These are phyloP conservation scores for Coniella lustricola DNA, from an alignment of 2,329 filamentous ascomycete species.

Conservation along the genomic window DNA sequence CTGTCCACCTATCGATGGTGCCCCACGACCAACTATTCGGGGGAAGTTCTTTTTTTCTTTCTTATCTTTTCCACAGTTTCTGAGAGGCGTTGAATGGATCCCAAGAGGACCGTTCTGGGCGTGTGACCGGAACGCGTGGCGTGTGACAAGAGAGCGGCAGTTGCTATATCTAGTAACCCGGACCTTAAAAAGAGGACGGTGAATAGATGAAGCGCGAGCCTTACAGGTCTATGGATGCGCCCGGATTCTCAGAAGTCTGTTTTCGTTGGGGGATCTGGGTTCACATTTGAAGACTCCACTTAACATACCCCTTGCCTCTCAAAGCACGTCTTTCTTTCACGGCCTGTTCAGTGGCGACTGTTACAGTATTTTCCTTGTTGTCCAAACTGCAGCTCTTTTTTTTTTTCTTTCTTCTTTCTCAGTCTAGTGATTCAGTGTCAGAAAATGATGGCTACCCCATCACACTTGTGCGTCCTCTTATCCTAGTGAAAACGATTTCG, in stretches of 20 bases:
- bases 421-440: slow-evolving; percentile 16
- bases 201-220: slow-evolving; percentile 10
- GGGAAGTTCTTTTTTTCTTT: slow-evolving; percentile 13
- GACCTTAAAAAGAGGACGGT: slow-evolving; percentile 7
- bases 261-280: slow-evolving; percentile 15
- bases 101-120: slow-evolving; percentile 9
- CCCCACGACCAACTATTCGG: slow-evolving; percentile 18
- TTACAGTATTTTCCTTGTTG: slow-evolving; percentile 17
- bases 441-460: slow-evolving; percentile 17
- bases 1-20: slow-evolving; percentile 14
- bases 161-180: slow-evolving; percentile 13
- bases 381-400: slow-evolving; percentile 15
- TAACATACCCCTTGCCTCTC: slow-evolving; percentile 17
- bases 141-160: slow-evolving; percentile 9
- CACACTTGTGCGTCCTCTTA: neutral
- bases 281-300: slow-evolving; percentile 17
- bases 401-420: neutral
- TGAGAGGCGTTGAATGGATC: slow-evolving; percentile 10
- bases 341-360: slow-evolving; percentile 16
- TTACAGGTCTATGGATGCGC: slow-evolving; percentile 12
- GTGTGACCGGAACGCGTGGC: slow-evolving; percentile 7
- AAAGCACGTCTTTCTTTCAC: slow-evolving; percentile 15
- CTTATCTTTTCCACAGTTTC: neutral
- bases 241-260: slow-evolving; percentile 13
- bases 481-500: neutral